Percentiles rank a stretch among this genome's conserved stretches.
Conservation (phyloP, 192 early-diverging fungal species). For the Coemansia sp. region DNA sequence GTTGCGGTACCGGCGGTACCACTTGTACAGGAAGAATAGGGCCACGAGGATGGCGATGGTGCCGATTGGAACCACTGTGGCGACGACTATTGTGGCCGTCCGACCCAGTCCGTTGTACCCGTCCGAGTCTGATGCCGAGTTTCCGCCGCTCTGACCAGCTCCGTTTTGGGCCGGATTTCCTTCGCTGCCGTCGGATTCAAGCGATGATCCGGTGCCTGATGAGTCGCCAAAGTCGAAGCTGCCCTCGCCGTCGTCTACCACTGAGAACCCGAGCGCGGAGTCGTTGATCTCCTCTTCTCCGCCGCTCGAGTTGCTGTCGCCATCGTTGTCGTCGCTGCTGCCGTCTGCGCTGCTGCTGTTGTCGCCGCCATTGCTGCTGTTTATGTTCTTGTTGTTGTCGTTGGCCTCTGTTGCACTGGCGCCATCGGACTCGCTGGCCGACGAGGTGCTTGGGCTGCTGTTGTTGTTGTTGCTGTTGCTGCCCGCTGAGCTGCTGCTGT, state of each 20-base stretch:
- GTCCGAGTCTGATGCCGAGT: background rate
- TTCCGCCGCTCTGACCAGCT: background rate
- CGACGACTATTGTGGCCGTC: constrained; percentile 32
- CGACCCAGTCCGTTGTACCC: constrained; percentile 26
- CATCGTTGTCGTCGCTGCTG: background rate
- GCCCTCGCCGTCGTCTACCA: background rate
- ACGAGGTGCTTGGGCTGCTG: background rate
- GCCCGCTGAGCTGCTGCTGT: background rate
- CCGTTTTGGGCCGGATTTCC: background rate
- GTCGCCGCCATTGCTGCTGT: background rate
- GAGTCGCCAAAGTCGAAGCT: constrained; percentile 4
- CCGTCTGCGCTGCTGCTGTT: background rate
- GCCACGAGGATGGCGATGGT: constrained; percentile 33
- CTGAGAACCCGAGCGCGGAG: constrained; percentile 7
- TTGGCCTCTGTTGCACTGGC: background rate
- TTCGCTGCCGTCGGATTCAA: background rate
- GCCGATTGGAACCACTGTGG: constrained; percentile 27
- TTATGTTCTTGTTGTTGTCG: too few relatives aligned
- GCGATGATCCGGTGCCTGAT: background rate
- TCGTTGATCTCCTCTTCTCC: background rate
- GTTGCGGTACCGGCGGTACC: constrained; percentile 38
- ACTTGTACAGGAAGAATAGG: constrained; percentile 45
- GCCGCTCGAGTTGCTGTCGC: background rate
- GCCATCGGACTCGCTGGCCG: background rate
- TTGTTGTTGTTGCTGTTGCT: too few relatives aligned